Evolutionary conservation across 805 yeast species (phyloP).

Genomic region (Yamadazyma takamatsuzukensis): DNA sequence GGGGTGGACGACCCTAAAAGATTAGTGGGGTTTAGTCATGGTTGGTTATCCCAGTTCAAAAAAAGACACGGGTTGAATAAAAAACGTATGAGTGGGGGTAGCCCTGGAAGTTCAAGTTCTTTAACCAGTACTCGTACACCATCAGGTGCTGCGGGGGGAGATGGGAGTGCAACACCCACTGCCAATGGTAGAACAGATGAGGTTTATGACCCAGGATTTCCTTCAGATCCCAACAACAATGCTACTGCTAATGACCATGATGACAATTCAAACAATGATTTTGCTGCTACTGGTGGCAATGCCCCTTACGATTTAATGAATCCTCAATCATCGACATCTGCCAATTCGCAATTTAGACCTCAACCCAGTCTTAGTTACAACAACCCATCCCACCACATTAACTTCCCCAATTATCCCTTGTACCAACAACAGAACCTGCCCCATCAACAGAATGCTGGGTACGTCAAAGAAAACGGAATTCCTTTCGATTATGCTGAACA

Average conservation of each 20-base stretch:
- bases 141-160: neutral
- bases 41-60: constrained; percentile 61
- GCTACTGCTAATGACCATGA: constrained; percentile 8
- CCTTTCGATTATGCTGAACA: constrained; percentile 15
- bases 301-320: constrained; percentile 20
- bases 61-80: constrained; percentile 50
- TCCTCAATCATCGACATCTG: constrained; percentile 8
- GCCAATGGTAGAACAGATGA: constrained; percentile 6
- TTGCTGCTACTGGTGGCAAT: constrained; percentile 4
- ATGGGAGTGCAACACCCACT: neutral
- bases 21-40: constrained; percentile 52
- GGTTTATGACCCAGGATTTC: constrained; percentile 16
- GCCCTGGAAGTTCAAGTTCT: neutral
- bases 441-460: constrained; percentile 8
- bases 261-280: constrained; percentile 7
- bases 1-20: constrained; percentile 63
- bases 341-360: constrained; percentile 7
- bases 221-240: constrained; percentile 3
- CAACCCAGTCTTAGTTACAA: constrained; percentile 11
- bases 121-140: constrained; percentile 2
- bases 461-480: neutral
- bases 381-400: constrained; percentile 6
- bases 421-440: constrained; percentile 12
- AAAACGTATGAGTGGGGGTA: constrained; percentile 19
- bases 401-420: constrained; percentile 12